Base-by-base conservation (phyloP, 495 filamentous ascomycete genomes). In the Penicillium paxilli region DNA sequence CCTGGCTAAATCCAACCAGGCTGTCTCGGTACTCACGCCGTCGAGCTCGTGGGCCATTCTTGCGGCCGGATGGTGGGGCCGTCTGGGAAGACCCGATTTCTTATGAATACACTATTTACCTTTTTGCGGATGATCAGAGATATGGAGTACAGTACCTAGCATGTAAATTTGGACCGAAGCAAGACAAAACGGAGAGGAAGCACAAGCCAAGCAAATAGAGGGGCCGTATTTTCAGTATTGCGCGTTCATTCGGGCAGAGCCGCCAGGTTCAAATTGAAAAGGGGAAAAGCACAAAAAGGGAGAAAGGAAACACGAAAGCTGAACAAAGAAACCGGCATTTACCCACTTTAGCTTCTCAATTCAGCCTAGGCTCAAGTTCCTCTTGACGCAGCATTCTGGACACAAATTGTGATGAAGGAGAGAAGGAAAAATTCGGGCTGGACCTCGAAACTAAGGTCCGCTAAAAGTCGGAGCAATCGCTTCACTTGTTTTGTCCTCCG, bases 21-120 rank as follows among this genome's bases (percentile, higher is more conserved):
- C n/a, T 28, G n/a, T 20, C 41, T 44, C 41, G 41, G 41, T 10
- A 44, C 41, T 44, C 23, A 44, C 41, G 23, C 23, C 41, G 41
- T 44, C 32, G 11, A 46, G 50, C 42, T 58, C 54, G 54, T 61
- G 51, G 38, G 17, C 45, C 30, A 38, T 38, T 19, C 17, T 57
- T 55, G 51, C 48, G 52, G n/a, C 44, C 70, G 70, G 70, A 65
- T 69, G 64, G 70, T 69, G 70, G 70, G 70, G 68, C 70, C 70
- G 70, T 5, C 8, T 38, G 35, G 35, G 9, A 53, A 28, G 16
- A 19, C 26, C 19, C 26, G 48, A 46, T 48, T 47, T 48, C 33
- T 11, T 17, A 14, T 9, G 51, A 7, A 47, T n/a, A n/a, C n/a
- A n/a, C n/a, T n/a, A 8, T 33, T 21, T 7, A 5, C 9, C 6